Evolutionary conservation across 345 rosid species (phyloP).

Genomic region (Pistacia atlantica): DNA sequence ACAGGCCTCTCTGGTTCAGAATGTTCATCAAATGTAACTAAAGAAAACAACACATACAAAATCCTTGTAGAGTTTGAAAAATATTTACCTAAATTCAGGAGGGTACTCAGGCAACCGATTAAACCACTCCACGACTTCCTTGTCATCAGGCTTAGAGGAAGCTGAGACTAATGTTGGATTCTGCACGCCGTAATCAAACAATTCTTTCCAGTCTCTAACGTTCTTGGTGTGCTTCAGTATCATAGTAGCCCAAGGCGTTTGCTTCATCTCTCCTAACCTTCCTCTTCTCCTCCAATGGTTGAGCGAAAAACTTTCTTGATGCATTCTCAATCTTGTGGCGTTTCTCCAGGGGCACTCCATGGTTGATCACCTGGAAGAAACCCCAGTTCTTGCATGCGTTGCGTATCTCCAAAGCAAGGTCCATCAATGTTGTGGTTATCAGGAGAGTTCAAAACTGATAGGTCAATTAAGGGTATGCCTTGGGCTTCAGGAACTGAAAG

Average conservation of each 20-base stretch:
- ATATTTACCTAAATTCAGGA: conserved; percentile 17
- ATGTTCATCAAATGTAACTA: not conserved
- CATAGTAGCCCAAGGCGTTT: conserved; percentile 36
- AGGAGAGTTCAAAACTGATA: conserved; percentile 17
- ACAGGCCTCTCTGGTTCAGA: conserved; percentile 35
- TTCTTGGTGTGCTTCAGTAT: conserved; percentile 51
- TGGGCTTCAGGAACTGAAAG: conserved; percentile 11
- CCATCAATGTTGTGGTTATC: conserved; percentile 3
- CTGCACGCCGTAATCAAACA: conserved; percentile 35
- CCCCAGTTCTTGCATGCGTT: conserved; percentile 49
- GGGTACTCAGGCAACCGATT: conserved; percentile 23
- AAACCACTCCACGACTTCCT: conserved; percentile 8
- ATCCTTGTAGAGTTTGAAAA: not conserved
- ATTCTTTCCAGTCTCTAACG: conserved; percentile 60
- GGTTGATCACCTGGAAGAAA: conserved; percentile 47
- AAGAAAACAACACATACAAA: too few species aligned
- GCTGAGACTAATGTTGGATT: conserved; percentile 32
- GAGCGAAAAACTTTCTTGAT: conserved; percentile 33
- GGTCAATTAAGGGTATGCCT: conserved; percentile 43
- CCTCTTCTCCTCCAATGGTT: conserved; percentile 37
- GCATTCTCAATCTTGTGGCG: conserved; percentile 22
- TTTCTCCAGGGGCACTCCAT: conserved; percentile 37
- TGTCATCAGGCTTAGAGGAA: conserved; percentile 24
- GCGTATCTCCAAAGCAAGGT: conserved; percentile 31
- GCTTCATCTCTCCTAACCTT: conserved; percentile 37